Percentiles rank a stretch among this genome's conserved stretches.
phyloP scores from a whole-genome alignment of 805 yeast species.

The Candida suzukii region DNA sequence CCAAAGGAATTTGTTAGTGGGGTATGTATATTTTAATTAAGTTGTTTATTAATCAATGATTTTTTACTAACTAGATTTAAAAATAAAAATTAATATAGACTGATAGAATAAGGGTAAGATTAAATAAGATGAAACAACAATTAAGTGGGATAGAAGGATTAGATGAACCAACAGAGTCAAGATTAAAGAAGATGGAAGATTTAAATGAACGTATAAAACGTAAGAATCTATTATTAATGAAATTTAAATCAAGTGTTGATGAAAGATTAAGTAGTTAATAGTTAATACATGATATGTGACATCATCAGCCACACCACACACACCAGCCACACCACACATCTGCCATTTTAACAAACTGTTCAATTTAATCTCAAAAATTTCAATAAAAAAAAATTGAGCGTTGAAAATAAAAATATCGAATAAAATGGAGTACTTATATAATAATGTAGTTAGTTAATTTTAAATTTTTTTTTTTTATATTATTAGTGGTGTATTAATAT shows the following conservation, averaged over 20 bases:
- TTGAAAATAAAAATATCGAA: no score
- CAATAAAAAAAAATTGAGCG: no score
- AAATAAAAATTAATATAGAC: conserved; percentile 17
- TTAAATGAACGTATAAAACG: conserved; percentile 19
- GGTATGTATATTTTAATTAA: conserved; percentile 11
- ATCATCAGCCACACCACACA: no score
- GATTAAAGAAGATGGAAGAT: conserved; percentile 22
- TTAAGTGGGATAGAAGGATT: conserved; percentile 38
- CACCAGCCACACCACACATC: no score
- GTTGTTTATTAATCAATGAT: not conserved
- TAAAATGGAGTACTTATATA: no score
- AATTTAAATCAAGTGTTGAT: not conserved
- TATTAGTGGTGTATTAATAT: no score
- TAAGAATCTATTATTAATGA: not conserved
- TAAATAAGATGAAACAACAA: conserved; percentile 27
- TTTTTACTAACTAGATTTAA: not conserved
- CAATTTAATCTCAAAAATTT: no score
- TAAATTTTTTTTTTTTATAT: no score
- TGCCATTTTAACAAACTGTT: no score
- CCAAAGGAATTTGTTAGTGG: conserved; percentile 38
- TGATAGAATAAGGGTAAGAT: conserved; percentile 37
- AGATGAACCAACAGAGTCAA: conserved; percentile 32
- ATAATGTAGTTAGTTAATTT: no score
- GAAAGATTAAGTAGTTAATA: no score
- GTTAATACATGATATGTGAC: no score